Evolutionary conservation across 345 rosid species (phyloP).

Genomic region (Abelmoschus esculentus): DNA sequence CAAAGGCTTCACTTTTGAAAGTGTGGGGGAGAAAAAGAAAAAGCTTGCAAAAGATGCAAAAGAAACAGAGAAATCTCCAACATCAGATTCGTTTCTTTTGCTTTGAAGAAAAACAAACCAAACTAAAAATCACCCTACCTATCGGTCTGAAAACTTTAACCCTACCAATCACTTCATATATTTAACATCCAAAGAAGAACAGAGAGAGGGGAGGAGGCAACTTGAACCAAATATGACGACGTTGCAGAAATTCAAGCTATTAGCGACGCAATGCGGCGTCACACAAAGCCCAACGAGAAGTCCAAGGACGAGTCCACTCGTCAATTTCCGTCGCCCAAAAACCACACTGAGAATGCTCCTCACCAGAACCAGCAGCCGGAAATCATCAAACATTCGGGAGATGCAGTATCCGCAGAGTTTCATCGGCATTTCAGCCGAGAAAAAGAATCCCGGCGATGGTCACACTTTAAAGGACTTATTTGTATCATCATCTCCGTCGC

Average conservation of each 20-base stretch:
- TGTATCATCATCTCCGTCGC: conserved; percentile 39
- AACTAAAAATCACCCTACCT: conserved; percentile 9
- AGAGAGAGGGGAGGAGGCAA: neutral
- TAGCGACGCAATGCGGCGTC: conserved; percentile 86
- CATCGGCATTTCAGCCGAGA: conserved; percentile 15
- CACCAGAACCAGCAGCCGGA: conserved; percentile 36
- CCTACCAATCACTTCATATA: conserved; percentile 9
- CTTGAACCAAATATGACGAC: conserved; percentile 44
- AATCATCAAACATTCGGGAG: conserved; percentile 27
- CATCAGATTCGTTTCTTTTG: conserved; percentile 33
- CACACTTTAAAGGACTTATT: conserved; percentile 63
- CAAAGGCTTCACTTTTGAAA: conserved; percentile 44
- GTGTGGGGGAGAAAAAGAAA: conserved; percentile 17
- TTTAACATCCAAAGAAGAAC: neutral
- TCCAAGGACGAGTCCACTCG: conserved; percentile 70
- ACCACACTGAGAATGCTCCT: conserved; percentile 72
- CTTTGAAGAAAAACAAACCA: conserved; percentile 15
- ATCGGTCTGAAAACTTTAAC: conserved; percentile 4
- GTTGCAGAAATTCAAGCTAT: conserved; percentile 71
- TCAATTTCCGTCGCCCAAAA: conserved; percentile 60
- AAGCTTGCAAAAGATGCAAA: neutral
- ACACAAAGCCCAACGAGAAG: conserved; percentile 66
- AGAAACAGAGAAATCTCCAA: conserved; percentile 15
- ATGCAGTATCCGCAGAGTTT: conserved; percentile 15
- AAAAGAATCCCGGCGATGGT: conserved; percentile 27